phyloP scores from a whole-genome alignment of 257 asterid genomes.

The Henckelia pumila region DNA sequence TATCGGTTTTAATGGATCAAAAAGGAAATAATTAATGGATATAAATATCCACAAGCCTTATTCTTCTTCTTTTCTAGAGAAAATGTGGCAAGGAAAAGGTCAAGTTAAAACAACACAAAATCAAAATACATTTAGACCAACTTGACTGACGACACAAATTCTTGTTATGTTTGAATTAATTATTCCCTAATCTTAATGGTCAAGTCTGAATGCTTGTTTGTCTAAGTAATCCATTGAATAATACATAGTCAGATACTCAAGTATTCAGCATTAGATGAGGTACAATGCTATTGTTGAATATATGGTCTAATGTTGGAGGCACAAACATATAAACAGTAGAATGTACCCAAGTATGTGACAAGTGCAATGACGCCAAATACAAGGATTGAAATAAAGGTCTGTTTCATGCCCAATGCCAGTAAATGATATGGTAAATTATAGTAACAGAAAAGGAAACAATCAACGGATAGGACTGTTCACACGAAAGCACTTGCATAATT shows the following conservation, averaged over 20 bases:
- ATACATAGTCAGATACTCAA: background rate
- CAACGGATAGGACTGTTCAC: background rate
- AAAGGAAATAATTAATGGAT: too few relatives aligned
- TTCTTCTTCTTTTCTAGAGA: background rate
- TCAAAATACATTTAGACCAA: background rate
- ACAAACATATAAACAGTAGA: background rate
- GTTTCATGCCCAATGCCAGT: background rate
- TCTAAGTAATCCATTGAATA: background rate
- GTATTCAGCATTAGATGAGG: background rate
- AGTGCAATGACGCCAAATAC: background rate
- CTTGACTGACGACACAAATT: background rate
- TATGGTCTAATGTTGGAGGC: background rate
- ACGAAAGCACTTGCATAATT: background rate
- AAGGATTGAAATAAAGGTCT: slow-evolving; percentile 3
- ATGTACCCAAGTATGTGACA: background rate
- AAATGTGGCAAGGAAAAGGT: background rate
- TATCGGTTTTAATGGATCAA: background rate
- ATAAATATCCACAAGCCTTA: background rate
- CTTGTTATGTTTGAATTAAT: background rate
- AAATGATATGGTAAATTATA: background rate
- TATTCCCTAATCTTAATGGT: background rate
- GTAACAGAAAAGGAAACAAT: background rate
- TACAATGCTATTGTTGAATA: background rate
- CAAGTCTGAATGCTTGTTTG: background rate
- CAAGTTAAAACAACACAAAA: background rate